These are phyloP conservation scores for Larix sibirica DNA, from an alignment of 83 land plant species.

Conservation along the genomic window DNA sequence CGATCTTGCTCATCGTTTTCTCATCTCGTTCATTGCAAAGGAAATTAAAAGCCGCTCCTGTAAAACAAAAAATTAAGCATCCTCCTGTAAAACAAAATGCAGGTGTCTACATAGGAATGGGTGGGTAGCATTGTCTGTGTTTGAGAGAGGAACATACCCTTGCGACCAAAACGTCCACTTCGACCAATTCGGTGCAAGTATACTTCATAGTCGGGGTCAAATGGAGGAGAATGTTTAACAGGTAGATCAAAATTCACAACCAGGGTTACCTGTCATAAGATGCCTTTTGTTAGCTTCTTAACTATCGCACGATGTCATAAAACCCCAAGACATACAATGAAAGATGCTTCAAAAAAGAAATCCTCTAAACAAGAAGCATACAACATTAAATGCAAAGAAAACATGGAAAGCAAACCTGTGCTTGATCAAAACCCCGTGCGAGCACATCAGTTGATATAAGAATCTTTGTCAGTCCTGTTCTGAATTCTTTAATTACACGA, in stretches of 20 bases:
- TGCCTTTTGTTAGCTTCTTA: neutral
- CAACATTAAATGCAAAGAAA: neutral
- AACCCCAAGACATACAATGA: neutral
- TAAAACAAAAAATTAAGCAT: neutral
- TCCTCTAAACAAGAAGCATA: neutral
- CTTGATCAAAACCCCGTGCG: slow-evolving; percentile 96
- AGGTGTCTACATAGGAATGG: neutral
- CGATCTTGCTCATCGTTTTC: slow-evolving; percentile 53
- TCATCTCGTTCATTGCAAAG: slow-evolving; percentile 53
- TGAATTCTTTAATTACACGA: slow-evolving; percentile 82
- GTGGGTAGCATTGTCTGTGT: neutral
- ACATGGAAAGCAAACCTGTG: slow-evolving; percentile 56
- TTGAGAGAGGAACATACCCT: slow-evolving; percentile 43
- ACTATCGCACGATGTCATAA: neutral
- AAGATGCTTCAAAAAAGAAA: slow-evolving; percentile 1
- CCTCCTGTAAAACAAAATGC: neutral
- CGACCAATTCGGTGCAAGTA: slow-evolving; percentile 93
- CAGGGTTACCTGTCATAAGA: slow-evolving; percentile 71
- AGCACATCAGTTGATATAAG: slow-evolving; percentile 94
- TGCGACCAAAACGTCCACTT: slow-evolving; percentile 96
- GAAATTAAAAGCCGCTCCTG: slow-evolving; percentile 92
- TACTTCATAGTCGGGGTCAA: slow-evolving; percentile 87
- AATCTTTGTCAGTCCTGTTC: slow-evolving; percentile 82
- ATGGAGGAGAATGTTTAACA: slow-evolving; percentile 33
- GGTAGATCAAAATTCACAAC: slow-evolving; percentile 96